Base-by-base conservation (phyloP, 2,329 filamentous ascomycete genomes). In the Neopestalotiopsis sp. region DNA sequence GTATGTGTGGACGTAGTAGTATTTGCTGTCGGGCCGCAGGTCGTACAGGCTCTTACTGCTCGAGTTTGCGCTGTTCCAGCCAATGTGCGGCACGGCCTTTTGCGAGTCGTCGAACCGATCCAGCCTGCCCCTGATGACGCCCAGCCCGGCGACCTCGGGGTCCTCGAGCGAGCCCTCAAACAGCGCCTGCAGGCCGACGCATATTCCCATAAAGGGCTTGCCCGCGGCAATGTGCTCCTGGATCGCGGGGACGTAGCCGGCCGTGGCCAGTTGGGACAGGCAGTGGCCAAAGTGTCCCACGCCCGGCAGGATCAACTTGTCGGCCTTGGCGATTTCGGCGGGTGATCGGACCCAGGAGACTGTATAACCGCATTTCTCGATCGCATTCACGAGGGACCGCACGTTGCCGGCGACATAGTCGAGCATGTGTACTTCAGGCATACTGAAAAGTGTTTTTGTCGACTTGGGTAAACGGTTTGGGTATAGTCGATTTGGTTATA, bases 141-240 rank as follows among this genome's bases (percentile, higher is more conserved):
- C 92, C 62, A 99, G 84, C 1, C 96, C 96, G 2, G 90, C 82
- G 14, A 94, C 90, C 20, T 85, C 81, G 0, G 90, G 84, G 72
- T 94, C 91, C 80, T 99, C 96, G 56, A 90, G 89, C 0, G 96
- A 98, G 9, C 92, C 92, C 73, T 93, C 87, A 77, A 98, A 98
- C 0, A 99, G 85, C 1, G 93, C 94, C 81, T 99, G 96, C 14
- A 98, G 80, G 2, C 96, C 96, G 67, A 99, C 96, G 78, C 96
- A 99, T 77, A 99, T 97, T 64, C 93, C 95, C 91, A 99, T 97
- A 79, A 99, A 98, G 14, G 95, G 94, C 82, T 98, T 98, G n/a
- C 94, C 95, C 14, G 92, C 88, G 66, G 90, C 86, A 76, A 99
- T 95, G 83, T 98, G 94, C 73, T 90, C 86, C 74, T 87, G 89